Evolutionary conservation across 1,284 basidiomycete genomes (phyloP), one percentile per base, ranked within the genome.

Genomic region (Lentinula novae-zelandiae): DNA sequence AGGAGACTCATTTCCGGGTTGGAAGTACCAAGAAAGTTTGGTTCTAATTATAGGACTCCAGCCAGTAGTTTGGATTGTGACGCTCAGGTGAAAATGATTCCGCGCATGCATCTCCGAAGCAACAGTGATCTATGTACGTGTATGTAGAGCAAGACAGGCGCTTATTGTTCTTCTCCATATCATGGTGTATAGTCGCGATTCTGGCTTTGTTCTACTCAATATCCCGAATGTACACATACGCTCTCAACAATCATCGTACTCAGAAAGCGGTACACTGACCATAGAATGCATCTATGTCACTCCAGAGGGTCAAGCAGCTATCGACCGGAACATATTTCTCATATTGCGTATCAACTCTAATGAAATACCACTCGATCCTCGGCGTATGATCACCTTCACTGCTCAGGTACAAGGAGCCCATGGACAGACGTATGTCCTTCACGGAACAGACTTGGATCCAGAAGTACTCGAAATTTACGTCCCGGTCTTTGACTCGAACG

Each of bases 361-460:
- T 13, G 89, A 92, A 62, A 74, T 76, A 8, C 80, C 83, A 2
- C 74, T 93, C n/a, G 83, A 87, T 52, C 80, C 82, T 0, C 69
- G 77, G 5, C 71, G 75, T 7, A 64, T 73, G 1, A 75, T 88
- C 56, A 71, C 73, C 12, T 71, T 77, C 33, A 68, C 70, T 3
- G 7, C 33, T n/a, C 17, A 12, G 4, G 33, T 12, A 17, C 10
- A 34, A 36, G 51, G 17, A 6, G 31, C 6, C 33, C 49, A 17
- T 3, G 68, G 73, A 17, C 73, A 79, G 60, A 75, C 72, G 15
- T 87, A 84, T 68, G 72, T 75, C 6, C 82, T 86, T 65, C 62
- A 71, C 49, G 63, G 68, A 10, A 76, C 73, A 0, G 70, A 71
- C 7, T 60, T 62, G 13, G 75, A 78, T 59, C 72, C 75, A 6